Conservation (phyloP, 257 asterid species). For the Thymus mandschuricus region DNA sequence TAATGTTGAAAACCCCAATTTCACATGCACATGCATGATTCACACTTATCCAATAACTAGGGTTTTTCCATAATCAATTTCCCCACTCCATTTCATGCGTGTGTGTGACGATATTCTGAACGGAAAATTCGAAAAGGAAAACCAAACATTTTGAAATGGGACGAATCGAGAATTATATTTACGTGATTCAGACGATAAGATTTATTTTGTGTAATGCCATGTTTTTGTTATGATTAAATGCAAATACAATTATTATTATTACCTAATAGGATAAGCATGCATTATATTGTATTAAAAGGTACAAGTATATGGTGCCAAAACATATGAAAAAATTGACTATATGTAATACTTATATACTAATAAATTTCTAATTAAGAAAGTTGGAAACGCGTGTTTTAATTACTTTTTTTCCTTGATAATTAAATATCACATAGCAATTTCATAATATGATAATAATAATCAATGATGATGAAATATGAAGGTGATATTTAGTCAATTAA, state of each 20-base stretch:
- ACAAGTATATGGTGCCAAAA: neutral
- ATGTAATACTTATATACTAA: too few relatives aligned
- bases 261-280: neutral
- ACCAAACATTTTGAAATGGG: neutral
- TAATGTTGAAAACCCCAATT: slow-evolving; percentile 34
- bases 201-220: neutral
- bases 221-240: neutral
- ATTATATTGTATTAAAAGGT: too few relatives aligned
- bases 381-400: slow-evolving; percentile 15
- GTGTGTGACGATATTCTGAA: too few relatives aligned
- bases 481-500: neutral
- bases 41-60: slow-evolving; percentile 18
- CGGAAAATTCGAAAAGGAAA: too few relatives aligned
- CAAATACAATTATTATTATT: neutral
- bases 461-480: too few relatives aligned
- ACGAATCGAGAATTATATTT: too few relatives aligned
- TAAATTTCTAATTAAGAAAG: neutral
- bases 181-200: neutral
- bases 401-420: neutral
- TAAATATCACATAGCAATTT: neutral
- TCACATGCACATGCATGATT: slow-evolving; percentile 33
- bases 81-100: too few relatives aligned
- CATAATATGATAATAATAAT: neutral
- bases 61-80: neutral
- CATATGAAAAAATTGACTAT: slow-evolving; percentile 22